phyloP scores from a whole-genome alignment of 169 alveolate genomes.

The Plasmodium falciparum region DNA sequence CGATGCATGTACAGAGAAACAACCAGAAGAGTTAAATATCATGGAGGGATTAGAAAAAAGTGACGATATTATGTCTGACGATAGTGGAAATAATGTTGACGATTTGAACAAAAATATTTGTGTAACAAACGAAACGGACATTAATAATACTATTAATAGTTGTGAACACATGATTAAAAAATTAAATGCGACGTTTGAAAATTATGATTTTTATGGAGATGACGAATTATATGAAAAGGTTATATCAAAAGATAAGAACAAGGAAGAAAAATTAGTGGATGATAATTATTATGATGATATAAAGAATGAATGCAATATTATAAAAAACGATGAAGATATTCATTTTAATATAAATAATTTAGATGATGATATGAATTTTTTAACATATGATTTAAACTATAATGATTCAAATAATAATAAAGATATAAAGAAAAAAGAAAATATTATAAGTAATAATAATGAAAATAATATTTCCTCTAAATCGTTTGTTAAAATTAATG shows the following conservation, averaged over 20 bases:
- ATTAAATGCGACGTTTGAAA: constrained; percentile 1
- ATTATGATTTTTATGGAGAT: constrained; percentile 8
- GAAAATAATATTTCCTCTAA: neutral
- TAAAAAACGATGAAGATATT: neutral
- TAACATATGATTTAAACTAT: neutral
- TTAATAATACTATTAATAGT: constrained; percentile 1
- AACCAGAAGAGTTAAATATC: neutral
- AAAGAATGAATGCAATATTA: neutral
- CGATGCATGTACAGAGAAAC: neutral
- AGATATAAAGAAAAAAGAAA: neutral
- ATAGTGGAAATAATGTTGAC: neutral
- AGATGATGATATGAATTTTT: too few relatives aligned
- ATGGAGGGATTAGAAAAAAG: neutral
- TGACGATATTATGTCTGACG: neutral
- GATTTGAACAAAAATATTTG: neutral
- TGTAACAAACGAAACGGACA: neutral
- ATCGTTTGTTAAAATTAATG: neutral
- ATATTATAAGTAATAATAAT: neutral
- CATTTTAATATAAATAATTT: neutral
- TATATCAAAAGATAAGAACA: neutral
- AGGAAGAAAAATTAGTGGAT: neutral
- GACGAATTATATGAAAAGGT: constrained; percentile 1
- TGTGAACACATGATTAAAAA: constrained; percentile 45
- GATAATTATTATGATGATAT: neutral
- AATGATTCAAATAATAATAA: neutral